Evolutionary conservation across 441 rosid genomes (phyloP).

Genomic region (Erodium chrysanthum): DNA sequence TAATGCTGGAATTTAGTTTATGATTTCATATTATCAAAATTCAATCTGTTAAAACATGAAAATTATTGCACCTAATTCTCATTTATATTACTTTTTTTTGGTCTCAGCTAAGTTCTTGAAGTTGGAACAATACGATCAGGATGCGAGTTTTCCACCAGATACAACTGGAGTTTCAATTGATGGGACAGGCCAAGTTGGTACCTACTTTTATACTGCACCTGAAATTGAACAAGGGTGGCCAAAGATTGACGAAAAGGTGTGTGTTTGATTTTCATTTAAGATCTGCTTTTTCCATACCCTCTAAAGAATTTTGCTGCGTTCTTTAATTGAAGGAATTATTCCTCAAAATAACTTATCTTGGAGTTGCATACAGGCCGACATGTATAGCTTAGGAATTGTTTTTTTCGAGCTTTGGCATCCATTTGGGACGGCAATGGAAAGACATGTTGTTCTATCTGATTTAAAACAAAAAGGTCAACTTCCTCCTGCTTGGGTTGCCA

Average conservation of each 20-base stretch:
- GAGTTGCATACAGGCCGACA: conserved; percentile 63
- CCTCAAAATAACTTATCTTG: conserved; percentile 5
- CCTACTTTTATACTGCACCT: conserved; percentile 94
- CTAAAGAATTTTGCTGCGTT: conserved; percentile 5
- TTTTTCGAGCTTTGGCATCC: conserved; percentile 97
- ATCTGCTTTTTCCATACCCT: conserved; percentile 11
- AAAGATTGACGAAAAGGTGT: conserved; percentile 96
- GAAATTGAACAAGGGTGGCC: conserved; percentile 99
- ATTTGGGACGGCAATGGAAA: conserved; percentile 92
- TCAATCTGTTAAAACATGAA: not conserved
- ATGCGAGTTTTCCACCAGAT: conserved; percentile 46
- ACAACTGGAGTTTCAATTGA: conserved; percentile 64
- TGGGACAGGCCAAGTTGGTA: conserved; percentile 91
- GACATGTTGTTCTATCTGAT: conserved; percentile 57
- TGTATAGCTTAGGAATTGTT: conserved; percentile 94
- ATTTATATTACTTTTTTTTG: conserved; percentile 2
- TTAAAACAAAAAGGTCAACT: conserved; percentile 80
- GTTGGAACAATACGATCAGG: conserved; percentile 91
- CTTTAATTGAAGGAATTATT: conserved; percentile 5
- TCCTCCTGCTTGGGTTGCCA: conserved; percentile 68
- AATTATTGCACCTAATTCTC: not conserved
- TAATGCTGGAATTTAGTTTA: not conserved
- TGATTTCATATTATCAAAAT: not conserved
- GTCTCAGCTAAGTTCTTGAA: conserved; percentile 84
- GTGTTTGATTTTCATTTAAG: conserved; percentile 17